Evolutionary conservation across 768 basidiomycete species (phyloP).

Genomic region (Hygrophorus pudorinus): DNA sequence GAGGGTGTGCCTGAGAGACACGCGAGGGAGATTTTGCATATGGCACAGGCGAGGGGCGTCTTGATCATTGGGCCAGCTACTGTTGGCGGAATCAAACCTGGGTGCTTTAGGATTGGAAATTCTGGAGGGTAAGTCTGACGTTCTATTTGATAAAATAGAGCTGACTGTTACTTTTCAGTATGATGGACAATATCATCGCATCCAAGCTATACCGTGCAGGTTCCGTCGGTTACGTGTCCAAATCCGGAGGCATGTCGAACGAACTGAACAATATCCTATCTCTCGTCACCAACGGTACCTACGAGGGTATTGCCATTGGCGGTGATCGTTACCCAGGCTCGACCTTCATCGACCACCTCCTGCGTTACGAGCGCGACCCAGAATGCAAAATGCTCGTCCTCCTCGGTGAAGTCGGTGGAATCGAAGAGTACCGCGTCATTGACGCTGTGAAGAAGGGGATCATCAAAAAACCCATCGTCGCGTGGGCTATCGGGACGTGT

Average conservation of each 20-base stretch:
- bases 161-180: conserved; percentile 33
- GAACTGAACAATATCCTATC: conserved; percentile 99
- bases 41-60: conserved; percentile 76
- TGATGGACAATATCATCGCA: conserved; percentile 99
- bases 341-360: conserved; percentile 97
- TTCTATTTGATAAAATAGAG: neutral
- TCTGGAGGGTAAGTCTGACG: conserved; percentile 69
- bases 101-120: conserved; percentile 99
- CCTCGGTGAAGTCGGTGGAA: conserved; percentile 96
- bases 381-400: conserved; percentile 99
- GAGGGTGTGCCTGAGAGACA: conserved; percentile 99
- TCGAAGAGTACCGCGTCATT: conserved; percentile 98
- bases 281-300: conserved; percentile 92
- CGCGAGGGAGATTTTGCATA: conserved; percentile 89
- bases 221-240: conserved; percentile 97
- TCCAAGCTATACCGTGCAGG: conserved; percentile 98
- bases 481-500: conserved; percentile 99
- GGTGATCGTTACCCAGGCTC: conserved; percentile 98
- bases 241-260: conserved; percentile 99
- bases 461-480: conserved; percentile 98
- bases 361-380: conserved; percentile 94
- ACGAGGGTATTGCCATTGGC: conserved; percentile 99
- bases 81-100: conserved; percentile 98
- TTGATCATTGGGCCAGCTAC: conserved; percentile 94
- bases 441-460: conserved; percentile 88